Evolutionary conservation across 495 filamentous ascomycete genomes (phyloP).

Genomic region (Penicillium angulare): DNA sequence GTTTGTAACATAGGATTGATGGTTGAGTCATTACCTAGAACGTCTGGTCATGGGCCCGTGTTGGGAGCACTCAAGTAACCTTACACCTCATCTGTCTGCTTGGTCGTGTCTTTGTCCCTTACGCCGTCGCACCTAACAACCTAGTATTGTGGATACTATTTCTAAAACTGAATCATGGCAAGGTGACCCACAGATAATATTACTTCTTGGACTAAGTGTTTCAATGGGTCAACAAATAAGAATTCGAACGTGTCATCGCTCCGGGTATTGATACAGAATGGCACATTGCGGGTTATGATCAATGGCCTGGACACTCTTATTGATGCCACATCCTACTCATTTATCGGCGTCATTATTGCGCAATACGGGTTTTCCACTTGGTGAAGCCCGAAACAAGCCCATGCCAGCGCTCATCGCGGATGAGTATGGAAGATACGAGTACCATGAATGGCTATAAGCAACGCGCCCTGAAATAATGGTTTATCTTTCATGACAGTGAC

Average conservation of each 20-base stretch:
- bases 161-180: neutral
- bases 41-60: neutral
- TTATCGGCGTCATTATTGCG: neutral
- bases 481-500: neutral
- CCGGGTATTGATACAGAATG: neutral
- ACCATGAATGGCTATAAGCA: neutral
- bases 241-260: neutral
- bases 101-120: neutral
- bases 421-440: neutral
- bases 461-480: neutral
- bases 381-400: neutral
- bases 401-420: neutral
- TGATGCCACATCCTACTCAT: neutral
- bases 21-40: too few relatives aligned
- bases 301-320: neutral
- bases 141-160: neutral
- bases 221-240: neutral
- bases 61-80: neutral
- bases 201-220: neutral
- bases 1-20: too few relatives aligned
- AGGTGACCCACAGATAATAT: neutral
- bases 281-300: neutral
- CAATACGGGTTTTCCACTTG: neutral
- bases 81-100: neutral
- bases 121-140: too few relatives aligned